These are phyloP conservation scores for Chlamydomonas reinhardtii DNA, from an alignment of 163 green algal species.

Conservation along the genomic window DNA sequence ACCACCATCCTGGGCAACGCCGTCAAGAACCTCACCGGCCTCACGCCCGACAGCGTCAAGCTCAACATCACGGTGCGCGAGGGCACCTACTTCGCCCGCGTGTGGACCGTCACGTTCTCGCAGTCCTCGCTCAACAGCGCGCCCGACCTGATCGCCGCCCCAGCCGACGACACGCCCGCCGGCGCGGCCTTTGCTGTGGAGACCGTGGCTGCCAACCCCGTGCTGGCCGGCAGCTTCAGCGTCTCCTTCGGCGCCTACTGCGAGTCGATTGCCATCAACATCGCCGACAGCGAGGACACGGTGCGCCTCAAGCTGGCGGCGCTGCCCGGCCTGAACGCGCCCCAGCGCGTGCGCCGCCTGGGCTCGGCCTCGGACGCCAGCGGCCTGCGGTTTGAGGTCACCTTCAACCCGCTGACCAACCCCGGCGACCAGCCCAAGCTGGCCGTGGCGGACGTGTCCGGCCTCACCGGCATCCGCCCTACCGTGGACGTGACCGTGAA, in stretches of 20 bases:
- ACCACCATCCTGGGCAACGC: neutral
- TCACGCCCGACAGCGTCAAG: neutral
- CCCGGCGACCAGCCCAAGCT: conserved; percentile 47
- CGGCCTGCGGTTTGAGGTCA: conserved; percentile 27
- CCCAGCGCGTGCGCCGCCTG: neutral
- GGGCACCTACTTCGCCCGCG: conserved; percentile 34
- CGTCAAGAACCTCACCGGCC: conserved; percentile 14
- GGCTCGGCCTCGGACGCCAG: neutral
- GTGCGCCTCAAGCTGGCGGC: neutral
- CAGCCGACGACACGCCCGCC: neutral
- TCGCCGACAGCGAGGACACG: neutral
- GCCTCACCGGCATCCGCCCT: conserved; percentile 4
- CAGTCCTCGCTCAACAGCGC: conserved; percentile 10
- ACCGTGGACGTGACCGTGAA: conserved; percentile 3
- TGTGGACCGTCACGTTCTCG: conserved; percentile 48
- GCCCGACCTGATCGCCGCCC: conserved; percentile 1
- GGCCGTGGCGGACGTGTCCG: neutral
- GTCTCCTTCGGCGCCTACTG: conserved; percentile 25
- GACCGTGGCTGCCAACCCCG: neutral
- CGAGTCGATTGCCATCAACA: neutral
- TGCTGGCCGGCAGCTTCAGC: conserved; percentile 1
- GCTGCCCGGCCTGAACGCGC: conserved; percentile 6
- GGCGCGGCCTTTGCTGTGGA: neutral
- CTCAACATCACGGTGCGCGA: neutral
- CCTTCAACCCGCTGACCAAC: conserved; percentile 44